A percentile compares a stretch with the other conserved stretches of the same genome.
Conservation (phyloP, 768 basidiomycete species). For the Mrakia gelida region DNA sequence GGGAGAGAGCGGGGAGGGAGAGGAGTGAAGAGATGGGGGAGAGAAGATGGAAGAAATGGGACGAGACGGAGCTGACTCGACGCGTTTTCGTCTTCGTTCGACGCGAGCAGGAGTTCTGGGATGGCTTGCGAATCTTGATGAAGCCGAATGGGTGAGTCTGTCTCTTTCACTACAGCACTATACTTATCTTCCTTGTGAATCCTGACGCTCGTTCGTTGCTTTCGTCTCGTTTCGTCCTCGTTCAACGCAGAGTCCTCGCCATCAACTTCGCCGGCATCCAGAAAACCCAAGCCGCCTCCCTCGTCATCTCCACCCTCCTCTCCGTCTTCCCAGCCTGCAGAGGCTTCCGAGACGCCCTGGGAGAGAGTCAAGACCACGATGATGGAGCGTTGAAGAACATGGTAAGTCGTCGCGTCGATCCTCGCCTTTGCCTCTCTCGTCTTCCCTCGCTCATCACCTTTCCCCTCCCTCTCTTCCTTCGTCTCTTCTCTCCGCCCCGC, state of each 20-base stretch:
- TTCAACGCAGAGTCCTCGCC: background rate
- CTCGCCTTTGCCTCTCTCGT: background rate
- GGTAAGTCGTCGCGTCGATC: slow-evolving; percentile 47
- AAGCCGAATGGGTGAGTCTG: slow-evolving; percentile 58
- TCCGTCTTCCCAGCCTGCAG: slow-evolving; percentile 72
- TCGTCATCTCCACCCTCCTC: slow-evolving; percentile 66
- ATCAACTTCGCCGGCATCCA: slow-evolving; percentile 63
- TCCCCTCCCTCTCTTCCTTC: too few species aligned
- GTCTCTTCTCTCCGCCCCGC: slow-evolving; percentile 1
- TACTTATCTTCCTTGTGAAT: background rate
- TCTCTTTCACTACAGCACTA: background rate
- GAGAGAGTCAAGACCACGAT: slow-evolving; percentile 48
- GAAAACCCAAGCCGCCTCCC: slow-evolving; percentile 58
- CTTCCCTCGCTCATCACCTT: too few species aligned
- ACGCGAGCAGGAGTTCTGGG: slow-evolving; percentile 64
- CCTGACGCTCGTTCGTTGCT: background rate
- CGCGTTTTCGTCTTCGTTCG: background rate
- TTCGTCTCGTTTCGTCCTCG: background rate
- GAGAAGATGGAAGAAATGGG: background rate
- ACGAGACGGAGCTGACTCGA: background rate
- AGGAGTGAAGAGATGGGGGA: background rate
- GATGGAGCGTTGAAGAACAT: slow-evolving; percentile 63
- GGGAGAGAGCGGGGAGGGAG: too few species aligned
- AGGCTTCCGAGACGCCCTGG: slow-evolving; percentile 69
- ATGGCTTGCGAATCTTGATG: slow-evolving; percentile 60